phyloP scores from a whole-genome alignment of 768 basidiomycete species.

The Kwoniella dejecticola region DNA sequence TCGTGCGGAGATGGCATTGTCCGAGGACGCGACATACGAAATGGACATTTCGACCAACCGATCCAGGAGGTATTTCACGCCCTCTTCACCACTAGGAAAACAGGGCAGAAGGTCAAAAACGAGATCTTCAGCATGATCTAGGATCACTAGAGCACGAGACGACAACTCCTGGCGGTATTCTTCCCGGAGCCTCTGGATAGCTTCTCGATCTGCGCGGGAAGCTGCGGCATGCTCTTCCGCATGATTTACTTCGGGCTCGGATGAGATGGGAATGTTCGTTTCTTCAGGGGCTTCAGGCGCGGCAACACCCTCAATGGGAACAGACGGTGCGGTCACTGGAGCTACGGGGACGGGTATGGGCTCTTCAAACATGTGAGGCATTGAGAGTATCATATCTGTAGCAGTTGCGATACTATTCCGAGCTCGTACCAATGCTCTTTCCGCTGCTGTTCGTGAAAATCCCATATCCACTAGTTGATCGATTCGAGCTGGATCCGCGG shows the following conservation, averaged over 20 bases:
- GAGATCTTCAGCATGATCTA: constrained; percentile 82
- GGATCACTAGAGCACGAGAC: constrained; percentile 70
- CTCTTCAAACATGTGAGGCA: constrained; percentile 56
- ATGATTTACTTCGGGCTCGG: neutral
- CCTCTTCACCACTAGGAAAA: constrained; percentile 66
- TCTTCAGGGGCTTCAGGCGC: no score
- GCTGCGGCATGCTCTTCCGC: constrained; percentile 11
- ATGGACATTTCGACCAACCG: constrained; percentile 66
- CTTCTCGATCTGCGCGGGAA: constrained; percentile 51
- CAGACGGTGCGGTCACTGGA: neutral
- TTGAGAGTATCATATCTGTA: constrained; percentile 78
- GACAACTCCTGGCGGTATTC: constrained; percentile 68
- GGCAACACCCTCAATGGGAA: neutral
- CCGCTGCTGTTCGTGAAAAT: constrained; percentile 84
- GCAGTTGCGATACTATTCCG: constrained; percentile 88
- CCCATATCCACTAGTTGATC: constrained; percentile 93
- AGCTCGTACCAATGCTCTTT: constrained; percentile 76
- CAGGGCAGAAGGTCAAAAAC: constrained; percentile 85
- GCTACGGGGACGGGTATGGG: constrained; percentile 5
- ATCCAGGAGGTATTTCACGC: constrained; percentile 72
- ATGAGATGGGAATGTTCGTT: no score
- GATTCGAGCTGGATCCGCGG: constrained; percentile 75
- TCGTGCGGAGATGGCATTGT: constrained; percentile 75
- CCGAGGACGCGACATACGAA: constrained; percentile 46
- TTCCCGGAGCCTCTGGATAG: constrained; percentile 67